Evolutionary conservation across 2,329 filamentous ascomycete species (phyloP), one percentile per base, ranked within the genome.

Genomic region (Drechslerella dactyloides): DNA sequence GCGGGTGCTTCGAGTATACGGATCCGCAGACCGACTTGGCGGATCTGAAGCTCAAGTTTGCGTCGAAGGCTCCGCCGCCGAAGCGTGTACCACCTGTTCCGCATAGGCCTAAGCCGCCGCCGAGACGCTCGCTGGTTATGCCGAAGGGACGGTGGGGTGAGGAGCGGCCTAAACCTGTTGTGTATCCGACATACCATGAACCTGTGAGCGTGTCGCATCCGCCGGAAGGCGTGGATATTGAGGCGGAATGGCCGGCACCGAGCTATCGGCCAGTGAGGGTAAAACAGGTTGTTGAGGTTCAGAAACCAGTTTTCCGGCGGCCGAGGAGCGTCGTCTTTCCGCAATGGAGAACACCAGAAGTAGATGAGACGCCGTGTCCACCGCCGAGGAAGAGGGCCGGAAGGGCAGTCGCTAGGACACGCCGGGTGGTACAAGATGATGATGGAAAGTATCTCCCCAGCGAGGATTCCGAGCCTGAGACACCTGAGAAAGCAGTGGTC

Each of bases 321-420:
- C 65, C 65, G 30, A 58, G 65, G 50, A 42, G 33, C 11, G 35
- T 55, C 3, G 15, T 44, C 6, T 70, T 70, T 46, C 48, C 66
- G 15, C 37, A 35, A 17, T 54, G 37, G 17, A 21, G 37, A 30
- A 10, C 40, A 5, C 17, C 44, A 11, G 44, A 37, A 19, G 30
- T 52, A 24, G 30, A 59, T 17, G 46, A 70, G 24, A 64, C 66
- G 2, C 66, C 66, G 4, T 70, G 66, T n/a, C 66, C 66, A 1
- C 59, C 55, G 17, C 59, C 59, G 2, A 64, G 40, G 33, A 62
- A 69, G 27, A 23, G 15, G 13, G 17, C 27, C 8, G 48, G 59
- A 7, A 56, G 53, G 33, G 44, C n/a, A 5, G 51, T 51, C 4
- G 21, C 24, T n/a, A 61, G 33, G 51, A 70, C 37, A 17, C 37